Evolutionary conservation across 2,329 filamentous ascomycete species (phyloP).

Genomic region (Nothopassalora personata): DNA sequence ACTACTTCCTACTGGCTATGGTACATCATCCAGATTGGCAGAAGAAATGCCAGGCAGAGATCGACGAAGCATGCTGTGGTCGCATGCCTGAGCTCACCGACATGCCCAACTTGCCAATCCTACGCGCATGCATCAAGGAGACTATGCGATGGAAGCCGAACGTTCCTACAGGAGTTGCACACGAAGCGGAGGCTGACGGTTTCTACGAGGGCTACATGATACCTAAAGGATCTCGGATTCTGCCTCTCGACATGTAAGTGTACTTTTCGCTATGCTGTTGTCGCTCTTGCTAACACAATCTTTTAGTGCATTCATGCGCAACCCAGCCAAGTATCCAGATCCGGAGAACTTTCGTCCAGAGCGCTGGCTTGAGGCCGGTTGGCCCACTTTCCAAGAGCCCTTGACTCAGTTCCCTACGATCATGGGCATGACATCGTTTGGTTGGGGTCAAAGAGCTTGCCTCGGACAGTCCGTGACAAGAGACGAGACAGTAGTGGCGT

Average conservation of each 20-base stretch:
- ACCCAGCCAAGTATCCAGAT: constrained; percentile 48
- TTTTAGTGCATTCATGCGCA: constrained; percentile 53
- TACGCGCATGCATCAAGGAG: constrained; percentile 39
- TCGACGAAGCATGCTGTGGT: constrained; percentile 24
- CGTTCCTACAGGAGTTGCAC: constrained; percentile 52
- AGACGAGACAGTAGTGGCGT: constrained; percentile 53
- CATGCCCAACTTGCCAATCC: constrained; percentile 30
- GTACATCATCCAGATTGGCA: constrained; percentile 48
- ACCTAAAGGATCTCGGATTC: constrained; percentile 45
- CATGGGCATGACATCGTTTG: constrained; percentile 60
- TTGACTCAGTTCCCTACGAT: constrained; percentile 59
- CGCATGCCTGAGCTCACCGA: constrained; percentile 27
- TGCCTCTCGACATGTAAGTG: constrained; percentile 49
- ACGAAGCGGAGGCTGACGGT: constrained; percentile 44
- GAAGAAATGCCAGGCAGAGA: constrained; percentile 32
- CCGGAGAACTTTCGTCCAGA: constrained; percentile 14
- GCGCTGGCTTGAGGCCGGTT: constrained; percentile 39
- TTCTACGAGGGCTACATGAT: constrained; percentile 17
- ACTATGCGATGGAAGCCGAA: constrained; percentile 37
- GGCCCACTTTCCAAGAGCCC: constrained; percentile 61
- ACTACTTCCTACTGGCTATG: constrained; percentile 37
- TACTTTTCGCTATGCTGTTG: not conserved
- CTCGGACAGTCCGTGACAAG: constrained; percentile 59
- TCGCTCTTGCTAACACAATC: not conserved
- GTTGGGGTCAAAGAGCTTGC: constrained; percentile 59